Evolutionary conservation across 2,329 filamentous ascomycete species (phyloP), one percentile per base, ranked within the genome.

Genomic region (Balansia obtecta): DNA sequence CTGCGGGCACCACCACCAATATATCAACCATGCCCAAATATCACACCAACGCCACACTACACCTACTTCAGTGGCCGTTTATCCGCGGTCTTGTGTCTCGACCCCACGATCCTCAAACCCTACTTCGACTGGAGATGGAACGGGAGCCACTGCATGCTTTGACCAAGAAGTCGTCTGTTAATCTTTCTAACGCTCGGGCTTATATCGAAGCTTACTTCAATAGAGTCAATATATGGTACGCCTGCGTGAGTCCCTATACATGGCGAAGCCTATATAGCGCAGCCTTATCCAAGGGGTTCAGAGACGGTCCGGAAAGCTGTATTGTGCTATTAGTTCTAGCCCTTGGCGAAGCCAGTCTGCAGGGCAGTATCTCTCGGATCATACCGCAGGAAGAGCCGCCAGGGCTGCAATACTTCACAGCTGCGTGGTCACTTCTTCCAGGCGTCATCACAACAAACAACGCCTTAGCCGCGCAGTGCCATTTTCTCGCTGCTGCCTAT

Each of bases 1-100:
- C 74, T 59, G 60, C 73, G 54, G 58, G 65, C 15, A 71, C 67
- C 39, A 90, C 65, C 15, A 71, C 67, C 39, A 90, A 88, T 64
- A 88, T 91, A 56, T 89, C 86, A 2, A 88, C 85, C 27, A 91
- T 91, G 86, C 87, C 87, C 20, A 90, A 88, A 65, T 75, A 85
- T 15, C 87, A 91, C 65, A 90, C 86, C 0, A 91, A 87, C 52
- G 86, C 86, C 6, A 85, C 86, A 1, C 70, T 89, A 57, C 83
- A 91, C 63, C 70, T 91, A 18, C 71, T 91, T 6, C 85, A 89
- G 60, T 90, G 86, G 80, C 87, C 86, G 12, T 72, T 89, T 56
- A 90, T 91, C 56, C 77, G 85, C 45, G 83, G 89, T 60, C 71
- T 93, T 20, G 84, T 91, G 9, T 84, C 84, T 30, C 76, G 82